Conservation (phyloP, 2,329 filamentous ascomycete species). For the Blastomyces parvus region DNA sequence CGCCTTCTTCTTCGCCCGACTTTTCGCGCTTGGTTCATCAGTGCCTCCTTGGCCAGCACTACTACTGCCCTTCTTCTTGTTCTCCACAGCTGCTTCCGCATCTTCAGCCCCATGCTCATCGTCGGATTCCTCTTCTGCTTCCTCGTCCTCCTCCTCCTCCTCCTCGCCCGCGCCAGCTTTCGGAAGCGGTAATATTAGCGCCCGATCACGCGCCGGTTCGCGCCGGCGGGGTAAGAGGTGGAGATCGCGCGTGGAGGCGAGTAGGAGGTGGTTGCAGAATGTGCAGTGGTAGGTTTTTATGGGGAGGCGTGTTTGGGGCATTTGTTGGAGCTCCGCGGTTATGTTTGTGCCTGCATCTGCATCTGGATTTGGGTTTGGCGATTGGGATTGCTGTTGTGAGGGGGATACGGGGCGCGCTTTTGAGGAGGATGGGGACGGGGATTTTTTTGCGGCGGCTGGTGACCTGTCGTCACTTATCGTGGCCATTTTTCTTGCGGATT, state of each 20-base stretch:
- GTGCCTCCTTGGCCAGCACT: neutral
- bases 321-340: neutral
- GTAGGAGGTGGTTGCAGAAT: conserved; percentile 55
- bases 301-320: conserved; percentile 18
- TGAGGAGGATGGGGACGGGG: neutral
- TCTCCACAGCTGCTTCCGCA: conserved; percentile 9
- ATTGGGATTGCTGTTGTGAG: neutral
- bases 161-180: conserved; percentile 10
- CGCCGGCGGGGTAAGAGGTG: conserved; percentile 44
- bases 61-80: conserved; percentile 14
- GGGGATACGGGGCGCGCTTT: neutral
- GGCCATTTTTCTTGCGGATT: neutral
- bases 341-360: neutral
- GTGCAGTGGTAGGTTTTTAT: conserved; percentile 51
- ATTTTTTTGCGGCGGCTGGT: neutral
- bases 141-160: conserved; percentile 13
- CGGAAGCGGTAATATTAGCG: conserved; percentile 49
- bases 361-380: neutral
- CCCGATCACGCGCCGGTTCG: conserved; percentile 42
- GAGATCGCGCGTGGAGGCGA: conserved; percentile 46
- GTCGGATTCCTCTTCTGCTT: conserved; percentile 9
- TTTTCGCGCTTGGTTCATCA: neutral
- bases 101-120: conserved; percentile 10
- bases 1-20: neutral
- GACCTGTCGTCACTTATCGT: neutral